A percentile compares a stretch with the other conserved stretches of the same genome.
phyloP scores from a whole-genome alignment of 2,329 filamentous ascomycete species.

The Zymoseptoria passerinii region DNA sequence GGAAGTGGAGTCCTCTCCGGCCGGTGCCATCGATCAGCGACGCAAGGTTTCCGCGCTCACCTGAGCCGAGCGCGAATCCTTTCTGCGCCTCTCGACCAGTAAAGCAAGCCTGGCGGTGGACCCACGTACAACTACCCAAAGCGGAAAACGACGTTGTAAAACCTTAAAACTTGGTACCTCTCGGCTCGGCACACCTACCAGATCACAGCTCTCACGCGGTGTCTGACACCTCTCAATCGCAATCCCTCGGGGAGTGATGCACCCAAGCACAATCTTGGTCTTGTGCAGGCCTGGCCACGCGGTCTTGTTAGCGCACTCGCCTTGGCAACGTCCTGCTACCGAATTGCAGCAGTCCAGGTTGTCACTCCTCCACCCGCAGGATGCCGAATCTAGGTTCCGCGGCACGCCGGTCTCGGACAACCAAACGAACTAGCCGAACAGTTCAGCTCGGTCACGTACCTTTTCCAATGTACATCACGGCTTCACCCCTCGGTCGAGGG shows the following conservation, averaged over 20 bases:
- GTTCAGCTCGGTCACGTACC: background rate
- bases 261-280: background rate
- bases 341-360: background rate
- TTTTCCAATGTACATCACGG: background rate
- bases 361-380: background rate
- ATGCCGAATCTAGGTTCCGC: background rate
- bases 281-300: background rate
- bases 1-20: background rate
- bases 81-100: background rate
- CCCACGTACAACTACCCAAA: background rate
- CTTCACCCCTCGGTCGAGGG: background rate
- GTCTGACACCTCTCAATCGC: background rate
- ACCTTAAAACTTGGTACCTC: background rate
- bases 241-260: background rate
- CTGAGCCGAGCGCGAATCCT: background rate
- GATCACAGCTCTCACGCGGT: background rate
- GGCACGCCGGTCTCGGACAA: background rate
- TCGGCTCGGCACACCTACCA: background rate
- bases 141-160: background rate
- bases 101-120: background rate
- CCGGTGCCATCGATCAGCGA: background rate
- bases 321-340: background rate
- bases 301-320: background rate
- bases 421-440: background rate
- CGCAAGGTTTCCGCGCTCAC: background rate